A percentile compares a stretch with the other conserved stretches of the same genome.
Conservation (phyloP, 2,329 filamentous ascomycete genomes). For the Colletotrichum melonis region DNA sequence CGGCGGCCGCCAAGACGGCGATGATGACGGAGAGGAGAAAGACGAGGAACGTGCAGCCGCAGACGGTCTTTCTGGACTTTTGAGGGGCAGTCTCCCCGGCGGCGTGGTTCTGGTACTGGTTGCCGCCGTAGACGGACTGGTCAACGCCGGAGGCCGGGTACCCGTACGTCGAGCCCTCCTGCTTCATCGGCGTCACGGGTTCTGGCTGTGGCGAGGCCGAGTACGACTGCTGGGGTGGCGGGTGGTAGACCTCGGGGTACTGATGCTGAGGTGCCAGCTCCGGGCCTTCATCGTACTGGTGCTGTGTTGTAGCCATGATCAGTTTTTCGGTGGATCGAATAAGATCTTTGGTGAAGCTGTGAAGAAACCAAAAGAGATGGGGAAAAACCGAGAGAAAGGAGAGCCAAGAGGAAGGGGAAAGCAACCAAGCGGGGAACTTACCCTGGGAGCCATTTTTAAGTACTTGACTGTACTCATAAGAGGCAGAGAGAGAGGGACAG, state of each 20-base stretch:
- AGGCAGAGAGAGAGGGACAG: background rate
- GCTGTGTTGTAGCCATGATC: background rate
- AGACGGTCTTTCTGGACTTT: conserved; percentile 26
- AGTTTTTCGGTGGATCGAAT: conserved; percentile 1
- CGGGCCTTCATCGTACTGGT: conserved; percentile 33
- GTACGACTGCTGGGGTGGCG: conserved; percentile 6
- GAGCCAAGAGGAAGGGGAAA: background rate
- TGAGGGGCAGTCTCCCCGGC: background rate
- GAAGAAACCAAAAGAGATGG: background rate
- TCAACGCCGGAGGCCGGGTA: conserved; percentile 21
- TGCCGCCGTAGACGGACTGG: conserved; percentile 24
- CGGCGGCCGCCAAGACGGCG: conserved; percentile 51
- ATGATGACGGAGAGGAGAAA: conserved; percentile 55
- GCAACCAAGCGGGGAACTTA: conserved; percentile 2
- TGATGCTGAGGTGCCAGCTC: conserved; percentile 29
- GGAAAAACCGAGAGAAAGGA: background rate
- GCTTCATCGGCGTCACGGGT: conserved; percentile 24
- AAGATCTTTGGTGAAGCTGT: background rate
- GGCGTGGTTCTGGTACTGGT: conserved; percentile 1
- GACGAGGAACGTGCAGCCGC: conserved; percentile 48
- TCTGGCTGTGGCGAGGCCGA: conserved; percentile 16
- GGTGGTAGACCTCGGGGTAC: conserved; percentile 31
- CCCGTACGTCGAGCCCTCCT: conserved; percentile 22
- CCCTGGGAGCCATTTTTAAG: conserved; percentile 26
- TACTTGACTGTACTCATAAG: conserved; percentile 23